Base-by-base conservation (phyloP, 345 rosid species). In the Crucihimalaya himalaica region DNA sequence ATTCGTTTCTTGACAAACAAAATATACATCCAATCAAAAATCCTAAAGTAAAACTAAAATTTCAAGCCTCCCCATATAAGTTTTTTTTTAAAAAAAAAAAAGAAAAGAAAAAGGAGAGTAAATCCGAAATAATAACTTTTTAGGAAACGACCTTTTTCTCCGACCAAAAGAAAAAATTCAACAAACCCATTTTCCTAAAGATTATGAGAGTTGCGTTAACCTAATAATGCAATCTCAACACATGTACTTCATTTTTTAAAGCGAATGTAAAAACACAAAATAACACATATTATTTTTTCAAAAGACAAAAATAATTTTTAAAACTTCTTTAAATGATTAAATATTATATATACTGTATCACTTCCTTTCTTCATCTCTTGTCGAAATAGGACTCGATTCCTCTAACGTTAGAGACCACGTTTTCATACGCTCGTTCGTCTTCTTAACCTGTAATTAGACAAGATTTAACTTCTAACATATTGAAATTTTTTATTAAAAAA, bases 391-490 rank as follows among this genome's bases (percentile, higher is more conserved):
- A 53, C 39, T 25, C 42, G 76, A 48, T 34, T 64, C 80, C 8
- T 6, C 35, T 32, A n/a, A 47, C 66, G 58, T 77, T 56, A 70
- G 62, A 64, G 54, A 21, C 80, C 80, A 77, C 1, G 7, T 48
- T 64, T 21, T 71, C 72, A 77, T 39, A 46, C 80, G 76, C 11
- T 77, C 80, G 20, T 42, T 77, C 16, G 80, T 77, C 76, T 77
- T 77, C 54, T 56, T 63, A 20, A 77, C 80, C 80, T 77, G 62
- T 46, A 45, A 20, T 69, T 43, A 31, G 4, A 42, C 42, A 3
- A 20, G 5, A 68, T 23, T 27, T 18, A 62, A 32, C 42, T 45
- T 58, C 45, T 32, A 14, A 15, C n/a, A 53, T 23, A 20, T 10
- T n/a, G 8, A 21, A 21, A 8, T 11, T 34, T 12, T 58, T 2